These are phyloP conservation scores for Wilcoxina mikolae DNA, from an alignment of 495 filamentous ascomycete genomes.

Conservation along the genomic window DNA sequence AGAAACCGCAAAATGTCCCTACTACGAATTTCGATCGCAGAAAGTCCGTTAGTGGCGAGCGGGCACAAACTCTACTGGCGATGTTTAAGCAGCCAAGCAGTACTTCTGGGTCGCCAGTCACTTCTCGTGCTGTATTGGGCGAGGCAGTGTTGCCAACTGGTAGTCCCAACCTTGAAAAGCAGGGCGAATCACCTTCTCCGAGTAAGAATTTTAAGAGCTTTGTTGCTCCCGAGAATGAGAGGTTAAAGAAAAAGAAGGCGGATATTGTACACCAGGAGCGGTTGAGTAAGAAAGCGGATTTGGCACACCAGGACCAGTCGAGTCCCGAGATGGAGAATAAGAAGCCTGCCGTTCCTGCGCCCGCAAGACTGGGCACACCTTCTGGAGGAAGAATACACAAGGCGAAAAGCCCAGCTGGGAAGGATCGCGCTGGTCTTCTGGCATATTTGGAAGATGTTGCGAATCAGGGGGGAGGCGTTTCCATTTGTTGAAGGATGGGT, in stretches of 20 bases:
- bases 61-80: constrained; percentile 21
- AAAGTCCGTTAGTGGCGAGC: constrained; percentile 19
- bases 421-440: constrained; percentile 17
- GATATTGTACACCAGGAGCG: too few relatives aligned
- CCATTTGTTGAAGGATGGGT: too few relatives aligned
- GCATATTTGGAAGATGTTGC: constrained; percentile 26
- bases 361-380: constrained; percentile 5
- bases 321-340: constrained; percentile 14
- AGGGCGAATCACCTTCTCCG: too few relatives aligned
- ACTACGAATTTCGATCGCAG: constrained; percentile 18
- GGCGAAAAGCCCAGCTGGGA: constrained; percentile 16
- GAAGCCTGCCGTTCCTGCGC: constrained; percentile 1
- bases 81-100: constrained; percentile 19
- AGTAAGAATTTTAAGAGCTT: too few relatives aligned
- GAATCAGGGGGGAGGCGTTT: constrained; percentile 11
- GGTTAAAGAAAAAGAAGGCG: too few relatives aligned
- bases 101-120: constrained; percentile 4
- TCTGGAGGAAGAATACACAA: constrained; percentile 1
- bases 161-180: too few relatives aligned
- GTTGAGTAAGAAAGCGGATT: too few relatives aligned
- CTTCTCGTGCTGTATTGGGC: not conserved
- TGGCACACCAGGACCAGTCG: too few relatives aligned
- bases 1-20: constrained; percentile 6
- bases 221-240: too few relatives aligned
- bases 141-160: constrained; percentile 10